phyloP scores from a whole-genome alignment of 768 basidiomycete genomes.

The Termitomyces sp. region DNA sequence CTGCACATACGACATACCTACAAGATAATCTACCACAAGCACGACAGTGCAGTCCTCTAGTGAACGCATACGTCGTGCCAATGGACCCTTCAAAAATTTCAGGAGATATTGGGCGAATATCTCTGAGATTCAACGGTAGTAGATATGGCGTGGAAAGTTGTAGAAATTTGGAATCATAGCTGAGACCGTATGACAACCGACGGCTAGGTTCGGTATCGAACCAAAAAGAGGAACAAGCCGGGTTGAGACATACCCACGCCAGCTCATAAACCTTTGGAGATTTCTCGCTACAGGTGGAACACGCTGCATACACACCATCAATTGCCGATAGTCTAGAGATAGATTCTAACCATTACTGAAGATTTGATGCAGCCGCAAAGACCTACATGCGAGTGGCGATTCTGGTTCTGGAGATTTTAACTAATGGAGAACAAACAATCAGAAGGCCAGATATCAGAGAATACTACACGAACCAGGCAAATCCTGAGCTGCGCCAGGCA shows the following conservation, averaged over 20 bases:
- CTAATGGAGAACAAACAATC: background rate
- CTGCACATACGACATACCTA: slow-evolving; percentile 38
- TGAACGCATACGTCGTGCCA: slow-evolving; percentile 50
- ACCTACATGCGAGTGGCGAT: background rate
- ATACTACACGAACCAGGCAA: background rate
- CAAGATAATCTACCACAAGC: slow-evolving; percentile 69
- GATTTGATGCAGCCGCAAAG: background rate
- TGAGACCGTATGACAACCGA: slow-evolving; percentile 30
- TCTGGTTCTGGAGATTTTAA: background rate
- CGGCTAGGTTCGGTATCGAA: slow-evolving; percentile 18
- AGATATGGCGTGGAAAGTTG: slow-evolving; percentile 24
- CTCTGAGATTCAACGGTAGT: slow-evolving; percentile 27
- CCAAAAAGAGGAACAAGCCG: slow-evolving; percentile 57
- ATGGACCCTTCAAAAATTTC: slow-evolving; percentile 25
- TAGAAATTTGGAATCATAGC: slow-evolving; percentile 46
- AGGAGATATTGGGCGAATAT: slow-evolving; percentile 32
- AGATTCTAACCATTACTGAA: background rate
- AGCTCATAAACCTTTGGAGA: slow-evolving; percentile 51
- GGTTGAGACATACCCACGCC: slow-evolving; percentile 61
- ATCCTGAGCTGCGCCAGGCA: background rate
- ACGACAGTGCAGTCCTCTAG: slow-evolving; percentile 64
- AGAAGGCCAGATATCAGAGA: background rate
- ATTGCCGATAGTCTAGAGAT: slow-evolving; percentile 15
- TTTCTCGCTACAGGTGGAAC: slow-evolving; percentile 33
- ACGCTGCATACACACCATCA: slow-evolving; percentile 22